Conservation (phyloP, 495 filamentous ascomycete species). For the Podospora pseudopauciseta region DNA sequence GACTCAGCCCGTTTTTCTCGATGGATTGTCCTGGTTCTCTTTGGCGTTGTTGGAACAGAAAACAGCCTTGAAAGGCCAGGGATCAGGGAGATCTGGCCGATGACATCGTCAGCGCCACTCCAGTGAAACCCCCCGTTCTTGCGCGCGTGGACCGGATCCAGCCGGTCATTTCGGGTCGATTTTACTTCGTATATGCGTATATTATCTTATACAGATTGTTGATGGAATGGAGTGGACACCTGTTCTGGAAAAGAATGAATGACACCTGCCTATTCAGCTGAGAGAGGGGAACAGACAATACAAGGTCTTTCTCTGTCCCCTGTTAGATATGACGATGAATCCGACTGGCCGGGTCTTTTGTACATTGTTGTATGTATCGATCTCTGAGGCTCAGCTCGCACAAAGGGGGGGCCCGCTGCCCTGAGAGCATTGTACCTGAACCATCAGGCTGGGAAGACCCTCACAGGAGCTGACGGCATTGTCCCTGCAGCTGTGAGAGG, state of each 20-base stretch:
- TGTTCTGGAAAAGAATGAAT: background rate
- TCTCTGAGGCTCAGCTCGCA: slow-evolving; percentile 3
- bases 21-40: background rate
- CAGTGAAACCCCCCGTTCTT: slow-evolving; percentile 4
- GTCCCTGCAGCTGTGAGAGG: slow-evolving; percentile 1
- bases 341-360: background rate
- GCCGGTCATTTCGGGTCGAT: slow-evolving; percentile 1
- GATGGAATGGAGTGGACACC: slow-evolving; percentile 4
- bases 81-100: slow-evolving; percentile 6
- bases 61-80: background rate
- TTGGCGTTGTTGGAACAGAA: background rate
- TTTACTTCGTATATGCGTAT: background rate
- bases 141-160: background rate
- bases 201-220: background rate
- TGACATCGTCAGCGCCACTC: slow-evolving; percentile 12
- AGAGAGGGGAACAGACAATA: background rate
- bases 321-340: background rate
- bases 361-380: background rate
- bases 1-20: slow-evolving; percentile 4
- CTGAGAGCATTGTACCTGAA: background rate
- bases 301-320: too few species aligned
- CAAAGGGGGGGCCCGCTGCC: background rate
- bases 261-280: background rate
- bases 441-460: background rate
- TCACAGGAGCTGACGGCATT: slow-evolving; percentile 2